phyloP scores from a whole-genome alignment of 2,329 filamentous ascomycete species.

The Stemphylium lycopersici region DNA sequence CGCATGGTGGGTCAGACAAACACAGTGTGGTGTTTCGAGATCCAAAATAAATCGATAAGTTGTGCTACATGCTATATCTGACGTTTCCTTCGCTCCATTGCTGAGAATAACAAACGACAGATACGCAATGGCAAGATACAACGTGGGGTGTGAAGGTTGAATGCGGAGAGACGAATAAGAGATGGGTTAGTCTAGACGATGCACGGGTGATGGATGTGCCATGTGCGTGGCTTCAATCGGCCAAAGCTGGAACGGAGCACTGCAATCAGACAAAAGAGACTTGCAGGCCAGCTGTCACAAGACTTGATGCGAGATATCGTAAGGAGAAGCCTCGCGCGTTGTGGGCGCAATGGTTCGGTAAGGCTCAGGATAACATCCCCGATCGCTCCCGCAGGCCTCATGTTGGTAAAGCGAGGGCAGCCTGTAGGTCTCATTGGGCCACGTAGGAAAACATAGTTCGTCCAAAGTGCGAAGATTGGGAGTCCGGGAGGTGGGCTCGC shows the following conservation, averaged over 20 bases:
- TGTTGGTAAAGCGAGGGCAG: conserved; percentile 32
- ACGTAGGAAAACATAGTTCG: conserved; percentile 42
- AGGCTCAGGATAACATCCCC: conserved; percentile 41
- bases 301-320: conserved; percentile 31
- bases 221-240: conserved; percentile 39
- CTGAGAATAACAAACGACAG: conserved; percentile 34
- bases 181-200: conserved; percentile 31
- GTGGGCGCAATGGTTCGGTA: conserved; percentile 35
- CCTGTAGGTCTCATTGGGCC: conserved; percentile 43
- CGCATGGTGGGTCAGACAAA: conserved; percentile 38
- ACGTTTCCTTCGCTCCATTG: conserved; percentile 39
- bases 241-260: conserved; percentile 29
- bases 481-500: conserved; percentile 36
- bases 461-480: conserved; percentile 35
- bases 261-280: conserved; percentile 36
- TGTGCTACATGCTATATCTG: conserved; percentile 43
- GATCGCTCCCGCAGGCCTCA: conserved; percentile 31
- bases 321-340: conserved; percentile 32
- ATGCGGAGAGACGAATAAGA: conserved; percentile 46
- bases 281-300: conserved; percentile 43
- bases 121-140: conserved; percentile 43
- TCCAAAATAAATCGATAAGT: conserved; percentile 30
- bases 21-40: conserved; percentile 21
- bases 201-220: conserved; percentile 33
- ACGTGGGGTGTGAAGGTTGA: conserved; percentile 44